A percentile compares a stretch with the other conserved stretches of the same genome.
Evolutionary conservation across 1,284 basidiomycete species (phyloP).

Genomic region (Rugosomyces carneus): DNA sequence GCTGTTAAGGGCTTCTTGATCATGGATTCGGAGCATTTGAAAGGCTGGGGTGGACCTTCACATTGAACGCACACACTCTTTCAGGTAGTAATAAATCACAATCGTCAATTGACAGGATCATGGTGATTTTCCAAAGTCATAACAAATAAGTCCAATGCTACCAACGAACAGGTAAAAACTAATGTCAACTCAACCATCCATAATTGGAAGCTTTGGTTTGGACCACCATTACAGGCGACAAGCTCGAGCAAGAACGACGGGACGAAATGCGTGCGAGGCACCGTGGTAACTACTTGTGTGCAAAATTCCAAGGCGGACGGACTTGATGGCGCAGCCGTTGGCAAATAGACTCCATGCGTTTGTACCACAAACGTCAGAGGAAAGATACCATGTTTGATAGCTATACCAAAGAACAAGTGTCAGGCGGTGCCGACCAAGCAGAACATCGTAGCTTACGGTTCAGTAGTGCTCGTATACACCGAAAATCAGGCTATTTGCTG

Average conservation of each 20-base stretch:
- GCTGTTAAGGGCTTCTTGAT: no score
- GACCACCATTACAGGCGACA: constrained; percentile 1
- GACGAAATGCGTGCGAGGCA: constrained; percentile 5
- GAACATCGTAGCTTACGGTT: constrained; percentile 6
- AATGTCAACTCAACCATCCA: no score
- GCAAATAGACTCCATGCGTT: constrained; percentile 10
- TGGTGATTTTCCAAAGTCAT: no score
- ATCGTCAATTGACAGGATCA: no score
- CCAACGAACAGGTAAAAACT: no score
- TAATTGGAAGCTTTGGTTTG: constrained; percentile 10
- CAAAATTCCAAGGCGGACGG: constrained; percentile 7
- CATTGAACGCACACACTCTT: no score
- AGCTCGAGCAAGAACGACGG: constrained; percentile 11
- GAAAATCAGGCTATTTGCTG: no score
- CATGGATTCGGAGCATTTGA: no score
- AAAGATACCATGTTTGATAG: constrained; percentile 9
- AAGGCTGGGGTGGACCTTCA: no score
- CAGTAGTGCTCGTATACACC: constrained; percentile 1
- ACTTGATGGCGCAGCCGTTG: constrained; percentile 9
- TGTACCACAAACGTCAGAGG: constrained; percentile 10
- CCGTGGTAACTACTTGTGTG: constrained; percentile 8
- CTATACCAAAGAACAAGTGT: not conserved
- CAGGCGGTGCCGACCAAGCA: not conserved
- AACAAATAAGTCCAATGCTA: no score
- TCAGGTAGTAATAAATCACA: no score